Conservation (phyloP, 1,284 basidiomycete species). For the Volvariella volvacea region DNA sequence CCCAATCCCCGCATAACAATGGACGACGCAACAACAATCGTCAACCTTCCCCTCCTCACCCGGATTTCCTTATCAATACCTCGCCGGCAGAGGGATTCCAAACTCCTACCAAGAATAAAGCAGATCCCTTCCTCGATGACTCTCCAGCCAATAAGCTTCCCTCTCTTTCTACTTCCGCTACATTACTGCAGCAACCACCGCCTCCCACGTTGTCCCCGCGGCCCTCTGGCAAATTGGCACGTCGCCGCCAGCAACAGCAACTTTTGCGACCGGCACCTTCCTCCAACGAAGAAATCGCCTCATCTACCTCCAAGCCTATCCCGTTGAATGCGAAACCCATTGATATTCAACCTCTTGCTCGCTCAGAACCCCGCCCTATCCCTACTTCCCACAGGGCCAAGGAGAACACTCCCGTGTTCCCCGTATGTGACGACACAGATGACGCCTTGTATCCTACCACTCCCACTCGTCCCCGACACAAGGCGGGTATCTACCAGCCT, state of each 20-base stretch:
- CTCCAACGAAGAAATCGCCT: slow-evolving; percentile 25
- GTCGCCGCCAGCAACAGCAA: slow-evolving; percentile 39
- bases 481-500: slow-evolving; percentile 15
- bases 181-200: no score
- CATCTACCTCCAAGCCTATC: slow-evolving; percentile 36
- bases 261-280: slow-evolving; percentile 19
- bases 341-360: slow-evolving; percentile 23
- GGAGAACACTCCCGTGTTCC: slow-evolving; percentile 33
- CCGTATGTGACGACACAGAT: slow-evolving; percentile 62
- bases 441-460: slow-evolving; percentile 37
- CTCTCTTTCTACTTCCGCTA: slow-evolving; percentile 24
- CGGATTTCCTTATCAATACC: slow-evolving; percentile 29
- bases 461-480: slow-evolving; percentile 25
- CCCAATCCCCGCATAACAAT: slow-evolving; percentile 37
- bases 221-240: slow-evolving; percentile 47
- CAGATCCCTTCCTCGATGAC: slow-evolving; percentile 52
- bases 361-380: slow-evolving; percentile 33
- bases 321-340: slow-evolving; percentile 11
- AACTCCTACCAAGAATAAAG: slow-evolving; percentile 32
- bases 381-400: slow-evolving; percentile 1
- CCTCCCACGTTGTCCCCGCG: slow-evolving; percentile 18
- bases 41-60: slow-evolving; percentile 54
- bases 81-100: slow-evolving; percentile 56
- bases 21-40: slow-evolving; percentile 28
- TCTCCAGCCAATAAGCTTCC: slow-evolving; percentile 22